phyloP scores from a whole-genome alignment of 192 early-diverging fungal genomes.

The Gryganskiella cystojenkinii region DNA sequence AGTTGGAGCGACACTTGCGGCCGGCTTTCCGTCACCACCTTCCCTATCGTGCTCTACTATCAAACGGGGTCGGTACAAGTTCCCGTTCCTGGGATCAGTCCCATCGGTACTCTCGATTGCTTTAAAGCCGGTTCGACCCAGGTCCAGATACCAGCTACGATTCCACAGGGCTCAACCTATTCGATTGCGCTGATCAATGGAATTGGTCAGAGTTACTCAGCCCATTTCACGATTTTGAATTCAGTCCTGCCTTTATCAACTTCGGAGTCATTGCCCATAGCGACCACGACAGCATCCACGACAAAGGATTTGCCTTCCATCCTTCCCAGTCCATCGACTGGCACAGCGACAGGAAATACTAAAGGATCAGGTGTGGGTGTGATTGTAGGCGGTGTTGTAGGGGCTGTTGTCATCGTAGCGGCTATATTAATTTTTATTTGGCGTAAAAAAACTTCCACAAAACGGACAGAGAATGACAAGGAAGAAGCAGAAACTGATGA shows the following conservation, averaged over 20 bases:
- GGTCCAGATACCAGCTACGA: slow-evolving; percentile 19
- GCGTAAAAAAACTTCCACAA: too few species aligned
- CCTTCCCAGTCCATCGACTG: too few species aligned
- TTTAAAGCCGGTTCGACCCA: slow-evolving; percentile 14
- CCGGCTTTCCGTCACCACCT: slow-evolving; percentile 16
- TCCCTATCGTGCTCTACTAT: slow-evolving; percentile 20
- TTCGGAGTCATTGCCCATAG: neutral
- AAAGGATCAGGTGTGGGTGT: too few species aligned
- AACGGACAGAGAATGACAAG: too few species aligned
- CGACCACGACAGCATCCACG: neutral
- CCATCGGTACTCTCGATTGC: slow-evolving; percentile 36
- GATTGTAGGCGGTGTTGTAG: too few species aligned
- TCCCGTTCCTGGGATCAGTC: slow-evolving; percentile 5
- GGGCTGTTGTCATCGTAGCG: too few species aligned
- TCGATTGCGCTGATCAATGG: slow-evolving; percentile 35
- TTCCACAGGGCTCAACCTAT: slow-evolving; percentile 26
- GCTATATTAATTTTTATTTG: too few species aligned
- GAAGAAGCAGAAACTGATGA: too few species aligned
- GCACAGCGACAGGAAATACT: too few species aligned
- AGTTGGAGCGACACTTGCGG: slow-evolving; percentile 20
- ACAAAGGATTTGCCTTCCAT: neutral
- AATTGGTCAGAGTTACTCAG: slow-evolving; percentile 28
- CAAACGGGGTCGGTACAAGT: slow-evolving; percentile 15
- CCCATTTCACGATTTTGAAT: slow-evolving; percentile 24
- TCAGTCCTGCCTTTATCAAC: slow-evolving; percentile 3